A percentile compares a stretch with the other conserved stretches of the same genome.
Conservation (phyloP, 1,139 yeast species). For the Trichomonascaceae sp. region DNA sequence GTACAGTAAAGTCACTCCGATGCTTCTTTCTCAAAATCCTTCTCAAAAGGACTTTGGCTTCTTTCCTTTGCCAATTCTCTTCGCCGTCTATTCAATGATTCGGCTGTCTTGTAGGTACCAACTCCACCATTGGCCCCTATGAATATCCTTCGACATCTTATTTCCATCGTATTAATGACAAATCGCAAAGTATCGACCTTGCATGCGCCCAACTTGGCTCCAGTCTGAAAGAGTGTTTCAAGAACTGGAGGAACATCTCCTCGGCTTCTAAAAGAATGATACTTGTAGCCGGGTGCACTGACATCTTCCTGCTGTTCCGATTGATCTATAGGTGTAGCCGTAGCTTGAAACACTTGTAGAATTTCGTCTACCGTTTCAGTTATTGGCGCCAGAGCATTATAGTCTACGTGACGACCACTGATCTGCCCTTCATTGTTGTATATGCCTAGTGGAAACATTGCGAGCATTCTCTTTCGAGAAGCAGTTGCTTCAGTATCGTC, state of each 20-base stretch:
- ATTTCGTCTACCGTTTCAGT: constrained; percentile 20
- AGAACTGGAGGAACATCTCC: constrained; percentile 1
- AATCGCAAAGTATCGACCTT: not conserved
- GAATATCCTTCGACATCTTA: not conserved
- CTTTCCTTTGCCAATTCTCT: not conserved
- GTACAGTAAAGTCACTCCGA: not conserved
- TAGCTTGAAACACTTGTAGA: constrained; percentile 15
- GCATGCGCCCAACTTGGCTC: constrained; percentile 4
- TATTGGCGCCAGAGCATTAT: constrained; percentile 11
- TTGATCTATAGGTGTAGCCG: constrained; percentile 7
- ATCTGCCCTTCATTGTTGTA: constrained; percentile 12
- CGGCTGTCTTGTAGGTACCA: not conserved
- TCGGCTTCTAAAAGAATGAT: not conserved
- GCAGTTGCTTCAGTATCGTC: constrained; percentile 8
- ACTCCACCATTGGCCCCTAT: not conserved
- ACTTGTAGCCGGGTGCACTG: constrained; percentile 2
- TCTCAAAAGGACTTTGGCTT: not conserved
- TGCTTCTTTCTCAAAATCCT: not conserved
- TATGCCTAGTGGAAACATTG: constrained; percentile 21
- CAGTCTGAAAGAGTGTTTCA: not conserved
- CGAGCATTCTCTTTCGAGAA: constrained; percentile 15
- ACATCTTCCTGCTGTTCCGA: not conserved
- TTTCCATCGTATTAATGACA: not conserved
- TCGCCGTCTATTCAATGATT: not conserved
- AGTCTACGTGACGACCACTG: not conserved